Evolutionary conservation across 768 basidiomycete genomes (phyloP).

Genomic region (Obba rivulosa): DNA sequence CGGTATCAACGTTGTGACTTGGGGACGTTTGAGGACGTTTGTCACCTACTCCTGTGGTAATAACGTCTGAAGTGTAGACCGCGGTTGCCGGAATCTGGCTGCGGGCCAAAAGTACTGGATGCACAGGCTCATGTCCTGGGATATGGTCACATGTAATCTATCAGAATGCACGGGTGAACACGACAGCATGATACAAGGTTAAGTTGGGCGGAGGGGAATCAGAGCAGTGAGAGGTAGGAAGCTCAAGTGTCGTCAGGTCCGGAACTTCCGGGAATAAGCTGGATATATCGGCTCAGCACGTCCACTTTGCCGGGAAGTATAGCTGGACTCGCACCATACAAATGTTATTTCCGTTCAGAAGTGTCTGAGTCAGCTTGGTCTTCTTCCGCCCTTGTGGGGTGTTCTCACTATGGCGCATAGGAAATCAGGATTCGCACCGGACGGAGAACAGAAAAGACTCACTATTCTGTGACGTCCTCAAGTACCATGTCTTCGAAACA

Average conservation of each 20-base stretch:
- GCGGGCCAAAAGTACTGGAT: too few relatives aligned
- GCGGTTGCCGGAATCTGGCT: too few relatives aligned
- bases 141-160: too few relatives aligned
- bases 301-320: background rate
- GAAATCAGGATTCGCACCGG: background rate
- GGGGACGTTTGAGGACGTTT: background rate
- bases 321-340: slow-evolving; percentile 71
- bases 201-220: too few relatives aligned
- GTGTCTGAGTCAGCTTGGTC: slow-evolving; percentile 80
- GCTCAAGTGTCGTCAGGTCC: slow-evolving; percentile 46
- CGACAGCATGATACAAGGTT: too few relatives aligned
- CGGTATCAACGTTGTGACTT: too few relatives aligned
- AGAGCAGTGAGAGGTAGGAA: too few relatives aligned
- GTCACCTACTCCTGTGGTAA: too few relatives aligned
- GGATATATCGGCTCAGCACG: background rate
- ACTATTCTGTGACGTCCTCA: slow-evolving; percentile 97
- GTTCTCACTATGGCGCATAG: slow-evolving; percentile 53
- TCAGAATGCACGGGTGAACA: too few relatives aligned
- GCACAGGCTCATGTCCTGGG: too few relatives aligned
- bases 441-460: slow-evolving; percentile 25
- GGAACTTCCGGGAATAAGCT: slow-evolving; percentile 66
- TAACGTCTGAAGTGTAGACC: too few relatives aligned
- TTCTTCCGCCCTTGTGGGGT: slow-evolving; percentile 79
- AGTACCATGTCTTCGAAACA: slow-evolving; percentile 74
- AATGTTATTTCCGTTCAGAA: slow-evolving; percentile 93